Evolutionary conservation across 2,329 filamentous ascomycete genomes (phyloP).

Genomic region (Paraphaeosphaeria sporulosa): DNA sequence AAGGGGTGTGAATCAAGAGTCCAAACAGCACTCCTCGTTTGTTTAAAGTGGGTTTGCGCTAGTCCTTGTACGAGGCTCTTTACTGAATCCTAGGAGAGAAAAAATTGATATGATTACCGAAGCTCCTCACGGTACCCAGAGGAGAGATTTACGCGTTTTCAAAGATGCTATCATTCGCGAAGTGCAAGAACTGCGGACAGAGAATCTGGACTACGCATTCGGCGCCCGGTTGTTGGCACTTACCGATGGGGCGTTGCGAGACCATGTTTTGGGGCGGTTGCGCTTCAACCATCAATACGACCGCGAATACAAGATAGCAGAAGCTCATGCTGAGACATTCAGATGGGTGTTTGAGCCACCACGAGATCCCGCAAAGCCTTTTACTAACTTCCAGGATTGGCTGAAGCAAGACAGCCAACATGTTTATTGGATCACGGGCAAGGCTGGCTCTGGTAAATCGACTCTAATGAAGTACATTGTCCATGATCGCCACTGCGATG

Average conservation of each 20-base stretch:
- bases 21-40: no score
- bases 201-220: no score
- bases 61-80: no score
- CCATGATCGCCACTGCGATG: slow-evolving; percentile 11
- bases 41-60: no score
- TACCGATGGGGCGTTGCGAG: neutral
- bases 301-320: slow-evolving; percentile 1
- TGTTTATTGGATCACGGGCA: slow-evolving; percentile 51
- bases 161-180: no score
- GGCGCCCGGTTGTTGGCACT: no score
- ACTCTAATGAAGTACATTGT: slow-evolving; percentile 40
- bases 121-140: no score
- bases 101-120: no score
- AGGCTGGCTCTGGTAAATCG: slow-evolving; percentile 49
- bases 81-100: no score
- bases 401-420: neutral
- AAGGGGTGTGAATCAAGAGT: no score
- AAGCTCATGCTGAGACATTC: slow-evolving; percentile 7
- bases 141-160: no score
- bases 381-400: slow-evolving; percentile 10
- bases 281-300: neutral
- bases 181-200: no score
- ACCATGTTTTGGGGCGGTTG: neutral
- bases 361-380: neutral
- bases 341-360: neutral